Evolutionary conservation across 2,329 filamentous ascomycete species (phyloP).

Genomic region (Xylaria sp.): DNA sequence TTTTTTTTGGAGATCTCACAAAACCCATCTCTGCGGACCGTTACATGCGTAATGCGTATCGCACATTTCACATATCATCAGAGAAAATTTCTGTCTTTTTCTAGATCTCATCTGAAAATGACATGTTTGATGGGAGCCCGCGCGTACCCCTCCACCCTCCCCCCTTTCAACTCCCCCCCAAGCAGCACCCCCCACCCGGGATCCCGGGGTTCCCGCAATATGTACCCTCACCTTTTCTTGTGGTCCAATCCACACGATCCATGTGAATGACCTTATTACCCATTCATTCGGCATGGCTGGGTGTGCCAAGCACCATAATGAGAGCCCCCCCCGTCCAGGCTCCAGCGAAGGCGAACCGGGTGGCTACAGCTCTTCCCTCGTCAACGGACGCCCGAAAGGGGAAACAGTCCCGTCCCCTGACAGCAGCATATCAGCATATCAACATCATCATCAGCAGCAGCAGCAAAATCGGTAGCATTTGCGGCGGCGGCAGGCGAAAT

Average conservation of each 20-base stretch:
- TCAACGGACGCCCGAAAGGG: not conserved
- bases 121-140: no score
- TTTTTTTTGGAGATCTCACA: not conserved
- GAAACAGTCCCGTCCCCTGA: not conserved
- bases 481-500: not conserved
- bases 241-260: not conserved
- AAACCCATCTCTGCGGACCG: not conserved
- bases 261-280: not conserved
- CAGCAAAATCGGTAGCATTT: no score
- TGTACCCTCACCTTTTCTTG: not conserved
- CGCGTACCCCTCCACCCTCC: not conserved
- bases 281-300: not conserved
- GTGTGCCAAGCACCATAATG: not conserved
- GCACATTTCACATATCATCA: not conserved
- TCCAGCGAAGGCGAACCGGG: not conserved
- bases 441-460: no score
- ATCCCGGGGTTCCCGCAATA: not conserved
- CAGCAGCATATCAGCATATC: no score
- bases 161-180: no score
- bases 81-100: not conserved
- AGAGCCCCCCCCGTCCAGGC: not conserved
- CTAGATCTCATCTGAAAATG: not conserved
- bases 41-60: not conserved
- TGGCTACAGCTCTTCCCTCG: not conserved
- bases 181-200: no score